Percentiles rank a stretch among this genome's conserved stretches.
Conservation (phyloP, 2,329 filamentous ascomycete genomes). For the Cladophialophora yegresii region DNA sequence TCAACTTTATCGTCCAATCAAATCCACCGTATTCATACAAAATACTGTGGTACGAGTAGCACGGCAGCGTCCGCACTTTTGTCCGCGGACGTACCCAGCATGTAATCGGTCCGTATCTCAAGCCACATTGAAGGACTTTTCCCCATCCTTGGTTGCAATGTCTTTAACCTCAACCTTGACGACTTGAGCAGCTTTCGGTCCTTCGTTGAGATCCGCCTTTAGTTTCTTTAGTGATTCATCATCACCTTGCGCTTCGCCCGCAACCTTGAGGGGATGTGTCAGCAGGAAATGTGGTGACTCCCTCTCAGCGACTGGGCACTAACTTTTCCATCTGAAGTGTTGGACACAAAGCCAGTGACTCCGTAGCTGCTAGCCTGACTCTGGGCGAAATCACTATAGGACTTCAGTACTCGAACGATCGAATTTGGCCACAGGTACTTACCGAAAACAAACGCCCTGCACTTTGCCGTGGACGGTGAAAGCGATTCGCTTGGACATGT, state of each 20-base stretch:
- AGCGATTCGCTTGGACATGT: slow-evolving; percentile 34
- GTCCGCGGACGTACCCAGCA: not conserved
- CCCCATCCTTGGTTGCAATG: slow-evolving; percentile 65
- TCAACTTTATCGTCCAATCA: not conserved
- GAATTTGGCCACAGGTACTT: slow-evolving; percentile 8
- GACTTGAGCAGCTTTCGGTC: slow-evolving; percentile 72
- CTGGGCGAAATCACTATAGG: slow-evolving; percentile 46
- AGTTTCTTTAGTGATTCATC: slow-evolving; percentile 67
- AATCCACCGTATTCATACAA: no score
- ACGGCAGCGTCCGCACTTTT: not conserved
- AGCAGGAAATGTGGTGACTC: slow-evolving; percentile 3
- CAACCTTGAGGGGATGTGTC: slow-evolving; percentile 60
- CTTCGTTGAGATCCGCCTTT: slow-evolving; percentile 71
- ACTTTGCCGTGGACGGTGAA: slow-evolving; percentile 36
- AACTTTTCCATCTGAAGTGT: slow-evolving; percentile 51
- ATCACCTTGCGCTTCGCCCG: slow-evolving; percentile 82
- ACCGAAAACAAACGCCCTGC: slow-evolving; percentile 38
- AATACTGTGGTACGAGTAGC: no score
- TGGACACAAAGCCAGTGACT: slow-evolving; percentile 54
- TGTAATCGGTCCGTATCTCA: not conserved
- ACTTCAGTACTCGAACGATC: slow-evolving; percentile 9
- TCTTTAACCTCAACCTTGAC: slow-evolving; percentile 71
- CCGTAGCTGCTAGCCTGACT: slow-evolving; percentile 47
- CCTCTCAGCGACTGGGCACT: slow-evolving; percentile 13
- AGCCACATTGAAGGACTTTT: slow-evolving; percentile 44